A percentile compares a stretch with the other conserved stretches of the same genome.
These are phyloP conservation scores for Acacia crassicarpa DNA, from an alignment of 306 rosid genomes.

Conservation along the genomic window DNA sequence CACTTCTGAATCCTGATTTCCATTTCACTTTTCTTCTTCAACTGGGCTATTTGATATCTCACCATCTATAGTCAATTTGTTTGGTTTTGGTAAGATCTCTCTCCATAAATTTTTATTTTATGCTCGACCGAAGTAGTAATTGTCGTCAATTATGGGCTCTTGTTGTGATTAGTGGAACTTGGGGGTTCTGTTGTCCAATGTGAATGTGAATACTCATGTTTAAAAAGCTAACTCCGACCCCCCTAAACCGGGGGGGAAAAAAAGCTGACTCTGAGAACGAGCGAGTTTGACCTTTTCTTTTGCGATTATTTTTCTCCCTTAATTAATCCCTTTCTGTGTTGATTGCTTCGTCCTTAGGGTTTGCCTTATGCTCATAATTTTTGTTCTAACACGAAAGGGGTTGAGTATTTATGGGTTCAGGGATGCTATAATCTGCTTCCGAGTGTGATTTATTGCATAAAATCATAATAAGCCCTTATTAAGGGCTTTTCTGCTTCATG, in stretches of 20 bases:
- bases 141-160: constrained; percentile 14
- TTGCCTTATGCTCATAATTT: constrained; percentile 27
- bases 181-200: constrained; percentile 40
- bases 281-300: constrained; percentile 45
- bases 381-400: constrained; percentile 19
- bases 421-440: constrained; percentile 7
- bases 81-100: constrained; percentile 45
- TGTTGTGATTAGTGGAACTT: constrained; percentile 20
- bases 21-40: constrained; percentile 39
- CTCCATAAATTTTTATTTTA: not conserved
- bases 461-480: constrained; percentile 19
- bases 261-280: constrained; percentile 7
- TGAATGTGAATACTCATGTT: constrained; percentile 32
- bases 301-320: not conserved
- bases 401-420: constrained; percentile 7
- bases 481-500: constrained; percentile 26
- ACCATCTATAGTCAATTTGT: not conserved
- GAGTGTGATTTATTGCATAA: constrained; percentile 11
- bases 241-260: too few species aligned
- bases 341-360: constrained; percentile 27
- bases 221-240: constrained; percentile 23
- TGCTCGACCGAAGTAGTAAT: constrained; percentile 17
- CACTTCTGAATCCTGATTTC: constrained; percentile 17
- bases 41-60: constrained; percentile 4
- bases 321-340: constrained; percentile 15